Evolutionary conservation across 192 early-diverging fungal species (phyloP).

Genomic region (Podila epicladia): DNA sequence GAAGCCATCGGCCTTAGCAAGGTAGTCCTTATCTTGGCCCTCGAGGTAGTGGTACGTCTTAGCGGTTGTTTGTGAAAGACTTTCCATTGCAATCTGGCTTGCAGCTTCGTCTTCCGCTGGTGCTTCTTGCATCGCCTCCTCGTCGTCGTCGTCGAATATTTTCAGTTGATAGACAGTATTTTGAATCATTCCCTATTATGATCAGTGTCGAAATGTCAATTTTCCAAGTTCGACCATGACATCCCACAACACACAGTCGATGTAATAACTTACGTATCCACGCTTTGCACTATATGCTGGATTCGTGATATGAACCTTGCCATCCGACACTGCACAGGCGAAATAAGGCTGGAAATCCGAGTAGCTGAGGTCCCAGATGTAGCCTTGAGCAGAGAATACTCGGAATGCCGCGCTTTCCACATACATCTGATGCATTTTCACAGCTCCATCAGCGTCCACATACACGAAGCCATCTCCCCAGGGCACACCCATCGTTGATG

Average conservation of each 20-base stretch:
- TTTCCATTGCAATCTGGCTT: not conserved
- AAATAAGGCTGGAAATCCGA: conserved; percentile 40
- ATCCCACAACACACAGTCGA: not conserved
- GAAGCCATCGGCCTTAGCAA: conserved; percentile 16
- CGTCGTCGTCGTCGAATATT: not conserved
- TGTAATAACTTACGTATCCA: conserved; percentile 32
- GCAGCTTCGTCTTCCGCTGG: too few relatives aligned
- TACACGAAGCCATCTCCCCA: conserved; percentile 37
- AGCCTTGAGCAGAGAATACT: conserved; percentile 29
- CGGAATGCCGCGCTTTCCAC: conserved; percentile 22
- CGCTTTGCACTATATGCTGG: conserved; percentile 33
- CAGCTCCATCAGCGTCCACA: conserved; percentile 33
- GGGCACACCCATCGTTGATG: conserved; percentile 13
- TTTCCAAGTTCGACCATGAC: not conserved
- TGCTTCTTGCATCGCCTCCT: not conserved
- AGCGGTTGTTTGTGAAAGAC: not conserved
- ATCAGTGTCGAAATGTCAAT: not conserved
- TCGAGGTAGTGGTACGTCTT: conserved; percentile 4
- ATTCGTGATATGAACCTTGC: conserved; percentile 26
- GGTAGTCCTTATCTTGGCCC: conserved; percentile 23
- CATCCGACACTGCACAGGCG: conserved; percentile 38
- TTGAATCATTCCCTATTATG: conserved; percentile 33
- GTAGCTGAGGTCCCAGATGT: conserved; percentile 47
- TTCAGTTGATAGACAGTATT: conserved; percentile 34
- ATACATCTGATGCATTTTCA: conserved; percentile 38